A percentile compares a stretch with the other conserved stretches of the same genome.
Conservation (phyloP, 345 rosid species). For the Erucastrum elatum region DNA sequence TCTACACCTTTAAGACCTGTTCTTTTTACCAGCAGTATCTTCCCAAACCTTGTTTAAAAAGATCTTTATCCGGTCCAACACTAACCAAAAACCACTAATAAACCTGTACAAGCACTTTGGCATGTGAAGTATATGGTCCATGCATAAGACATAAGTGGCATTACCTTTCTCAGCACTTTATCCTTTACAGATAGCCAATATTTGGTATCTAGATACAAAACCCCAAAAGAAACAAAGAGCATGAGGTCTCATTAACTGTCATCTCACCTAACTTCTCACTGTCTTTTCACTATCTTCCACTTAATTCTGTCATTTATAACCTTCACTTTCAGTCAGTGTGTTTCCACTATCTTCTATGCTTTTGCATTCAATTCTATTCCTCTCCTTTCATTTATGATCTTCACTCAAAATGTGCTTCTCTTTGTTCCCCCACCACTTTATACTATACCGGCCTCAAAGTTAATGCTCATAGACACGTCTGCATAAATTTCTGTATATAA, state of each 20-base stretch:
- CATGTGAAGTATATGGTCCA: conserved; percentile 18
- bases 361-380: conserved; percentile 26
- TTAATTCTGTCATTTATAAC: conserved; percentile 29
- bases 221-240: conserved; percentile 16
- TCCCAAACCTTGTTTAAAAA: background rate
- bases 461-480: conserved; percentile 21
- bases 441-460: background rate
- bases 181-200: conserved; percentile 2
- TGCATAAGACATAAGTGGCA: conserved; percentile 20
- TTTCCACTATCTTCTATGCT: conserved; percentile 32
- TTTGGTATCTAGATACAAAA: conserved; percentile 10
- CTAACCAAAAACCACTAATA: background rate
- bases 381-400: conserved; percentile 35
- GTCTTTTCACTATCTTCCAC: conserved; percentile 28
- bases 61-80: background rate
- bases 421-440: conserved; percentile 14
- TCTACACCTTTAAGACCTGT: conserved; percentile 1
- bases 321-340: conserved; percentile 29
- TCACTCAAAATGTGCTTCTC: conserved; percentile 33
- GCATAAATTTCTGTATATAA: conserved; percentile 11
- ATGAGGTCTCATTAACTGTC: conserved; percentile 37
- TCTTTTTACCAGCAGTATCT: background rate
- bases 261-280: conserved; percentile 26
- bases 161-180: conserved; percentile 21
- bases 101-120: background rate